These are phyloP conservation scores for Pulveroboletus sp. DNA, from an alignment of 768 basidiomycete genomes.

Conservation along the genomic window DNA sequence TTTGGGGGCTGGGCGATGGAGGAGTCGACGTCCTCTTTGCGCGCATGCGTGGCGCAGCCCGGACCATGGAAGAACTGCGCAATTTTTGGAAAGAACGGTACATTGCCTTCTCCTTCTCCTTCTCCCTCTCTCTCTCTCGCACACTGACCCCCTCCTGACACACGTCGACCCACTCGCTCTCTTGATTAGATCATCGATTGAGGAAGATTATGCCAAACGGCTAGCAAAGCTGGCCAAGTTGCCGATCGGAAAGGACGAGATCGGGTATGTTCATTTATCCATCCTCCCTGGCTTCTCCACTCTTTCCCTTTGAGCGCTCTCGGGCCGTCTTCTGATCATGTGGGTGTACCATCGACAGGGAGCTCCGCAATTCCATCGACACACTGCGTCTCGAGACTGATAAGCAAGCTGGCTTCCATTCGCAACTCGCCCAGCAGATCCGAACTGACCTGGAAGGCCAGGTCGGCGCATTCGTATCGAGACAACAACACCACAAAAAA, in stretches of 20 bases:
- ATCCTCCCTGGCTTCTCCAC: neutral
- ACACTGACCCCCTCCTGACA: neutral
- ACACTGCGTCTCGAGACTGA: slow-evolving; percentile 81
- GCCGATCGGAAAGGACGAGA: slow-evolving; percentile 81
- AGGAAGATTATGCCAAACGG: slow-evolving; percentile 93
- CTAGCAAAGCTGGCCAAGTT: slow-evolving; percentile 73
- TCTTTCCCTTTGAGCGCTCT: neutral
- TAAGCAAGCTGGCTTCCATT: slow-evolving; percentile 69
- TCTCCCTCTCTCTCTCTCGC: neutral
- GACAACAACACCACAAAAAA: slow-evolving; percentile 71
- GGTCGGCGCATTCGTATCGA: slow-evolving; percentile 52
- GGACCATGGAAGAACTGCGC: slow-evolving; percentile 85
- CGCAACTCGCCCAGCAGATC: slow-evolving; percentile 69
- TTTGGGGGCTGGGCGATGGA: slow-evolving; percentile 86
- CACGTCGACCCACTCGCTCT: slow-evolving; percentile 1
- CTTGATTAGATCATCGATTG: slow-evolving; percentile 66
- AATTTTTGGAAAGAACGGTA: slow-evolving; percentile 94
- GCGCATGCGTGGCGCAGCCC: slow-evolving; percentile 77
- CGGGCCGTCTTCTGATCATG: slow-evolving; percentile 6
- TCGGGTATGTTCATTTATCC: slow-evolving; percentile 60
- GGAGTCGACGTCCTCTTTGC: slow-evolving; percentile 91
- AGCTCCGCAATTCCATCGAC: slow-evolving; percentile 76
- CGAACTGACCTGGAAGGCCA: slow-evolving; percentile 70
- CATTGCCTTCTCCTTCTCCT: slow-evolving; percentile 20
- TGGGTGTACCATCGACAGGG: slow-evolving; percentile 41